phyloP scores from a whole-genome alignment of 768 basidiomycete genomes.

The Astraeus odoratus region DNA sequence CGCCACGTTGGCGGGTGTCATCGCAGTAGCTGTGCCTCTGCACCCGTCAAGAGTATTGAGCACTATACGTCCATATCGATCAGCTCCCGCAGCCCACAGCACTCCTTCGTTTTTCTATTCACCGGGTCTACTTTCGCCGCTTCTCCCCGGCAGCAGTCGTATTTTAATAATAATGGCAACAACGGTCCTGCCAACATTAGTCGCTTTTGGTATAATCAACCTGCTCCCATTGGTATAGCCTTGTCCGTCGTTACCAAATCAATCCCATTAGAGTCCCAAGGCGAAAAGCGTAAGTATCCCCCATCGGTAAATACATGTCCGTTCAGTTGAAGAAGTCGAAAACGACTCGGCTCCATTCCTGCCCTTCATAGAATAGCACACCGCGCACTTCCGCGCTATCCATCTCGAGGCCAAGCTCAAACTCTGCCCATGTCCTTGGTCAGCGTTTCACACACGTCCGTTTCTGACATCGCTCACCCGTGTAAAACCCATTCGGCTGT shows the following conservation, averaged over 20 bases:
- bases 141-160: too few relatives aligned
- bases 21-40: too few relatives aligned
- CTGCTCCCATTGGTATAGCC: background rate
- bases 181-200: background rate
- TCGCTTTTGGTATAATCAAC: background rate
- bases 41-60: too few relatives aligned
- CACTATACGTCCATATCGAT: too few relatives aligned
- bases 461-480: constrained; percentile 40
- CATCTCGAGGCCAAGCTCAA: constrained; percentile 76
- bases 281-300: background rate
- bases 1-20: too few relatives aligned
- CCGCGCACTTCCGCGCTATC: constrained; percentile 86
- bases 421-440: constrained; percentile 42
- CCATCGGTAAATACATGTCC: background rate
- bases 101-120: too few relatives aligned
- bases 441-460: background rate
- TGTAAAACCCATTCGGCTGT: constrained; percentile 65
- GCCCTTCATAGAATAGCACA: constrained; percentile 62
- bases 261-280: background rate
- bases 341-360: constrained; percentile 75
- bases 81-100: too few relatives aligned
- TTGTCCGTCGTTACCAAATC: background rate
- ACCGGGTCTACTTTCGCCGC: too few relatives aligned
- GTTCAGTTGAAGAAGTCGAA: constrained; percentile 44
- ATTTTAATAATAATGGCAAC: too few relatives aligned